Percentiles rank a stretch among this genome's conserved stretches.
These are phyloP conservation scores for Carex pumila DNA, from an alignment of 176 grass and related monocot genomes.

Conservation along the genomic window DNA sequence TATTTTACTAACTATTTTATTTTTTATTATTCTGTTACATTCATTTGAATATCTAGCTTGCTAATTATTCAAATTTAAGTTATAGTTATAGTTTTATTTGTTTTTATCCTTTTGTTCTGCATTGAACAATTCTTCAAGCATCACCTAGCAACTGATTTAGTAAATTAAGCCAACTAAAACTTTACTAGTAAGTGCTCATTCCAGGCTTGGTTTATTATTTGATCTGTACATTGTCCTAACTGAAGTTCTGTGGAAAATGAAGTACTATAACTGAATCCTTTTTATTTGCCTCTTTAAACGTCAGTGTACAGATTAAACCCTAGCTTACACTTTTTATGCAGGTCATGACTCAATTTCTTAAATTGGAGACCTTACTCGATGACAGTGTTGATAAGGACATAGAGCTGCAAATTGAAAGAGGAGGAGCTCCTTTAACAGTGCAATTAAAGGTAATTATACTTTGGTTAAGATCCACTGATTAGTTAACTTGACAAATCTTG, in stretches of 20 bases:
- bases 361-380: conserved; percentile 90
- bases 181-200: neutral
- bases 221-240: neutral
- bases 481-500: conserved; percentile 1
- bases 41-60: neutral
- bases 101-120: neutral
- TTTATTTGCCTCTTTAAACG: neutral
- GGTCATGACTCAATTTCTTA: conserved; percentile 97
- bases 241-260: neutral
- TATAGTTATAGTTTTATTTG: neutral
- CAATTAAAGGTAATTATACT: conserved; percentile 56
- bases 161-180: neutral
- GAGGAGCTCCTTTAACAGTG: conserved; percentile 56
- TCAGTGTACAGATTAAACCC: neutral
- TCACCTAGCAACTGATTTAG: neutral
- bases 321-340: conserved; percentile 30
- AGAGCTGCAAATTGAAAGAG: conserved; percentile 85
- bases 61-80: neutral
- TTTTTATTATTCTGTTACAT: neutral
- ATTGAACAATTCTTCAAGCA: neutral
- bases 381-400: conserved; percentile 56
- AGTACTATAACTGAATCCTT: neutral
- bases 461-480: neutral
- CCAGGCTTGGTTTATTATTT: neutral
- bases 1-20: neutral